phyloP scores from a whole-genome alignment of 1,139 yeast species.

The Debaryomyces sp. region DNA sequence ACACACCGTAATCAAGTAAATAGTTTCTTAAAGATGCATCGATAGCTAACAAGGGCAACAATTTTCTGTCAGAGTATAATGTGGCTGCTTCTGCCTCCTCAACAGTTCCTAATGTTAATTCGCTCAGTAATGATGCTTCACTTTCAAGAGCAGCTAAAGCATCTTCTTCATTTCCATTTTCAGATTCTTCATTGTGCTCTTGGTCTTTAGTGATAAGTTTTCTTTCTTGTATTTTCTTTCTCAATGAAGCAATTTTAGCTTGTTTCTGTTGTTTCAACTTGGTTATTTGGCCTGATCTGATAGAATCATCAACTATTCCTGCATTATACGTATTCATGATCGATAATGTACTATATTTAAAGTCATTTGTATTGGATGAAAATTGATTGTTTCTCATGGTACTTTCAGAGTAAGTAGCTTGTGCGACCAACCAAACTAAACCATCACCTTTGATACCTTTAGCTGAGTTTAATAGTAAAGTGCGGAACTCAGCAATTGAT shows the following conservation, averaged over 20 bases:
- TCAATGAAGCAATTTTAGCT: slow-evolving; percentile 34
- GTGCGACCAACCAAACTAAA: slow-evolving; percentile 72
- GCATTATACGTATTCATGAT: slow-evolving; percentile 78
- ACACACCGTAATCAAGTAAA: slow-evolving; percentile 73
- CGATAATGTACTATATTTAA: slow-evolving; percentile 50
- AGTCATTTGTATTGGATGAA: slow-evolving; percentile 24
- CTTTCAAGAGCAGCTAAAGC: slow-evolving; percentile 8
- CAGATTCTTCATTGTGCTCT: slow-evolving; percentile 13
- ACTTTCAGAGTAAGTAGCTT: slow-evolving; percentile 41
- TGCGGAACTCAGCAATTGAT: slow-evolving; percentile 66
- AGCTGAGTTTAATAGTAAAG: slow-evolving; percentile 63
- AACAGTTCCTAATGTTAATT: slow-evolving; percentile 37
- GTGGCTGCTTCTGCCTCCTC: slow-evolving; percentile 47
- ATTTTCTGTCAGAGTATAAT: slow-evolving; percentile 42
- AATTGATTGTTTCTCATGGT: slow-evolving; percentile 23
- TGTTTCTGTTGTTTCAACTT: slow-evolving; percentile 38
- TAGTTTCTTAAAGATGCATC: slow-evolving; percentile 74
- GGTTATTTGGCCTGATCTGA: slow-evolving; percentile 53
- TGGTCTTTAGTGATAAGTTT: slow-evolving; percentile 14
- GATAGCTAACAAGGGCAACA: slow-evolving; percentile 66
- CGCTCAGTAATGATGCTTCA: slow-evolving; percentile 12
- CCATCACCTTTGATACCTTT: slow-evolving; percentile 74
- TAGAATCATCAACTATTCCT: slow-evolving; percentile 62
- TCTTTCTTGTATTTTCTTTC: slow-evolving; percentile 18
- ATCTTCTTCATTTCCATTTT: slow-evolving; percentile 11